These are phyloP conservation scores for Pestalotiopsis sp. DNA, from an alignment of 2,329 filamentous ascomycete genomes.

Conservation along the genomic window DNA sequence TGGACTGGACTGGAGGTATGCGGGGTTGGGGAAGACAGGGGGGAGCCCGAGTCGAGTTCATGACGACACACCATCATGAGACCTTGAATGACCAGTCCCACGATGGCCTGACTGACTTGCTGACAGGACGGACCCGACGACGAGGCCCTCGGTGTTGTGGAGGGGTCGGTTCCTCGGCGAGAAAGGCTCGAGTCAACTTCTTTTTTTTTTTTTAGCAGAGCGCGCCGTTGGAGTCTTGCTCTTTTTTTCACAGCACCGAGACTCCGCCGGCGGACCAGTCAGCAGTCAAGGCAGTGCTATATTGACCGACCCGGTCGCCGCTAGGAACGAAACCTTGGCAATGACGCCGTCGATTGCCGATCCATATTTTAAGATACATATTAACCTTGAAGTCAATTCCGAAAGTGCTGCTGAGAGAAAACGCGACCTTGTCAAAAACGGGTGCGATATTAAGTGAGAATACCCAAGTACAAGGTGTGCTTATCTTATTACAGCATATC, in stretches of 20 bases:
- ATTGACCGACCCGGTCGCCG: no score
- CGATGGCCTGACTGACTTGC: not conserved
- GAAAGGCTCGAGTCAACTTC: no score
- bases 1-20: not conserved
- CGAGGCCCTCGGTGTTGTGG: not conserved
- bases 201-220: no score
- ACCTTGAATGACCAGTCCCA: not conserved
- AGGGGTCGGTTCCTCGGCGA: no score
- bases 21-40: not conserved
- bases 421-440: not conserved
- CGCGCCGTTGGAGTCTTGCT: no score
- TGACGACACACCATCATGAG: not conserved
- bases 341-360: not conserved
- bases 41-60: not conserved
- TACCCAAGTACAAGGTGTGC: no score
- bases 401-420: not conserved
- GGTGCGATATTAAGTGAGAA: no score
- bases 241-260: no score
- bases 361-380: constrained; percentile 4
- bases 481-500: no score
- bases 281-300: no score
- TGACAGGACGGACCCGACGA: not conserved
- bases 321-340: not conserved
- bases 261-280: no score
- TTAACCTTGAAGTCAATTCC: constrained; percentile 4